Percentiles rank a stretch among this genome's conserved stretches.
Evolutionary conservation across 495 filamentous ascomycete genomes (phyloP).

Genomic region (Aspergillus hancockii): DNA sequence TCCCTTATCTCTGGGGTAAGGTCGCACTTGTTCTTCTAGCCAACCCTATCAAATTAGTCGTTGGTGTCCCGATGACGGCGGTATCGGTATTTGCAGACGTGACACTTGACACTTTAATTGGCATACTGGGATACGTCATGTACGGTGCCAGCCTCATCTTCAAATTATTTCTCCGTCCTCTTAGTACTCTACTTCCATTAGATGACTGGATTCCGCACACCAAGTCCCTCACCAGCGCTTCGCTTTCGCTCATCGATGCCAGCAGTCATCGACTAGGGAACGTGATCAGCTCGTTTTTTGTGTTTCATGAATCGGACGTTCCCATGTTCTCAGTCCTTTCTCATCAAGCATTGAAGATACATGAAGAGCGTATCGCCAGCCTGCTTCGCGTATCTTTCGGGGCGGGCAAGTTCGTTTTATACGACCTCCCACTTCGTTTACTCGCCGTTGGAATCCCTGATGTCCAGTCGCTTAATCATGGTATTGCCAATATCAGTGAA

Average conservation of each 20-base stretch:
- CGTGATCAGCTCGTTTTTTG: constrained; percentile 44
- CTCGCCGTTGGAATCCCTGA: constrained; percentile 27
- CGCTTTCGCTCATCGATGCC: constrained; percentile 48
- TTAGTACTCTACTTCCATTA: constrained; percentile 42
- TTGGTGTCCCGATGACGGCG: constrained; percentile 70
- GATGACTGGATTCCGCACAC: constrained; percentile 41
- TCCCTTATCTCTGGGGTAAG: constrained; percentile 90
- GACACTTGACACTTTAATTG: constrained; percentile 60
- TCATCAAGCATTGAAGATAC: constrained; percentile 56
- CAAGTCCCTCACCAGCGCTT: constrained; percentile 44
- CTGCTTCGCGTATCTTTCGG: constrained; percentile 23
- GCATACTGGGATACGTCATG: constrained; percentile 55
- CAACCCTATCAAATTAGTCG: constrained; percentile 67
- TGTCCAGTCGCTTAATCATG: constrained; percentile 22
- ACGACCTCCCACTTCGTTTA: constrained; percentile 42
- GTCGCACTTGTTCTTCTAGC: constrained; percentile 75
- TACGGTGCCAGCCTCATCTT: constrained; percentile 51
- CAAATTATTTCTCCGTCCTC: constrained; percentile 46
- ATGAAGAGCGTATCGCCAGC: constrained; percentile 43
- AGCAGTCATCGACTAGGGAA: constrained; percentile 45
- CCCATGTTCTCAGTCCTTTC: constrained; percentile 62
- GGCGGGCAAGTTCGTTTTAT: constrained; percentile 33
- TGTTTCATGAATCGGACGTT: constrained; percentile 56
- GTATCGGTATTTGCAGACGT: constrained; percentile 73
- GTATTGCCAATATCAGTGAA: constrained; percentile 17